Conservation (phyloP, 768 basidiomycete species). For the Mrakia blollopis region DNA sequence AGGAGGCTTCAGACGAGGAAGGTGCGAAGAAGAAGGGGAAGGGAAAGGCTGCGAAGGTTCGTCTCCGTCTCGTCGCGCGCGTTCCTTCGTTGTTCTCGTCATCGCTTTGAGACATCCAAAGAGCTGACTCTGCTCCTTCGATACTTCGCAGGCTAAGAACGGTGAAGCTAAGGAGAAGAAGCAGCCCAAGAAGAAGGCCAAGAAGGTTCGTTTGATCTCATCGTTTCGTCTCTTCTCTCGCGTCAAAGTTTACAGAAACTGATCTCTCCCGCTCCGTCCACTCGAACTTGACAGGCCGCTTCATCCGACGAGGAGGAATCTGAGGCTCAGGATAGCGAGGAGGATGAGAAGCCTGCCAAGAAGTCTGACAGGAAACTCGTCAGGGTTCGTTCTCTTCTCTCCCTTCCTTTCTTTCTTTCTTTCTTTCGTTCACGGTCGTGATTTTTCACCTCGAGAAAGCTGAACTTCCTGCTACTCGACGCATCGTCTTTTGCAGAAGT, state of each 20-base stretch:
- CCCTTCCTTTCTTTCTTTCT: not conserved
- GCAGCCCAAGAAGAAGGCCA: not conserved
- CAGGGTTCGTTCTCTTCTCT: not conserved
- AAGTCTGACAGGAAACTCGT: not conserved
- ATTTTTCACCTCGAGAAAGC: no score
- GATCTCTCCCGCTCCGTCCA: not conserved
- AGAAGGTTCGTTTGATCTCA: not conserved
- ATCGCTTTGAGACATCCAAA: not conserved
- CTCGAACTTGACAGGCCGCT: not conserved
- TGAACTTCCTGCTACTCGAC: not conserved
- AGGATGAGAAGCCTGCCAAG: constrained; percentile 1
- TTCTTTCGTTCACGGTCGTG: no score
- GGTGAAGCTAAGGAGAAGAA: not conserved
- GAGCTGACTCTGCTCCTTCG: not conserved
- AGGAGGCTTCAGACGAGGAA: not conserved
- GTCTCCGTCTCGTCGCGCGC: not conserved
- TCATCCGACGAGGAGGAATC: not conserved
- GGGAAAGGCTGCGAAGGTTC: not conserved
- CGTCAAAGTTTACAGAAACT: not conserved
- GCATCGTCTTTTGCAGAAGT: no score
- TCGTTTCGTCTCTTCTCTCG: not conserved
- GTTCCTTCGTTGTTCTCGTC: not conserved
- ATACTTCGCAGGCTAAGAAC: not conserved
- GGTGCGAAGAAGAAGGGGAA: not conserved
- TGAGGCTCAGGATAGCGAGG: not conserved